These are phyloP conservation scores for Candida ulmi DNA, from an alignment of 805 yeast species.

Conservation along the genomic window DNA sequence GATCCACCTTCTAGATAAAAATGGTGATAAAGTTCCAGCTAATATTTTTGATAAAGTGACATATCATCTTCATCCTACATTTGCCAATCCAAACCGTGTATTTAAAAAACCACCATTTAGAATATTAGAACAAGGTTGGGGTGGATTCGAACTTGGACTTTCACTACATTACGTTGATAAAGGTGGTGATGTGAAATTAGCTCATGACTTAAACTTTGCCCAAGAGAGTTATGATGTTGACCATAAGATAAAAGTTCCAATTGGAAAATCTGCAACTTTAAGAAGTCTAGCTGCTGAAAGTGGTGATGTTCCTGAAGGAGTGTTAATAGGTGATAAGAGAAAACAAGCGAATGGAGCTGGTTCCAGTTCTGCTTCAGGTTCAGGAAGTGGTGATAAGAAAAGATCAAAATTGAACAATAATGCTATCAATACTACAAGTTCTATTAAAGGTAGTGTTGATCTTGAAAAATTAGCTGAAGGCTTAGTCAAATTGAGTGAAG, in stretches of 20 bases:
- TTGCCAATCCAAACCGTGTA: constrained; percentile 79
- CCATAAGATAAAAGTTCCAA: constrained; percentile 71
- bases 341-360: constrained; percentile 19
- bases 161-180: constrained; percentile 73
- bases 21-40: constrained; percentile 83
- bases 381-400: constrained; percentile 23
- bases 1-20: constrained; percentile 66
- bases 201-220: constrained; percentile 84
- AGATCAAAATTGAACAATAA: constrained; percentile 17
- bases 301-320: constrained; percentile 66
- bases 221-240: constrained; percentile 73
- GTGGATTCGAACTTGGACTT: constrained; percentile 88
- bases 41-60: constrained; percentile 86
- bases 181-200: constrained; percentile 80
- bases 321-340: constrained; percentile 31
- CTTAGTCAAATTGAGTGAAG: constrained; percentile 82
- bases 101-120: constrained; percentile 79
- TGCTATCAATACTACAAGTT: constrained; percentile 28
- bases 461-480: constrained; percentile 88
- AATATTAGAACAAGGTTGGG: constrained; percentile 96
- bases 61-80: constrained; percentile 92
- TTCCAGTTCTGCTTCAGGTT: constrained; percentile 8
- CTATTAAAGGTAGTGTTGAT: constrained; percentile 75
- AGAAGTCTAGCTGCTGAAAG: constrained; percentile 70
- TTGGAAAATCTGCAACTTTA: constrained; percentile 62